These are phyloP conservation scores for Boletellus sp. DNA, from an alignment of 768 basidiomycete species.

Conservation along the genomic window DNA sequence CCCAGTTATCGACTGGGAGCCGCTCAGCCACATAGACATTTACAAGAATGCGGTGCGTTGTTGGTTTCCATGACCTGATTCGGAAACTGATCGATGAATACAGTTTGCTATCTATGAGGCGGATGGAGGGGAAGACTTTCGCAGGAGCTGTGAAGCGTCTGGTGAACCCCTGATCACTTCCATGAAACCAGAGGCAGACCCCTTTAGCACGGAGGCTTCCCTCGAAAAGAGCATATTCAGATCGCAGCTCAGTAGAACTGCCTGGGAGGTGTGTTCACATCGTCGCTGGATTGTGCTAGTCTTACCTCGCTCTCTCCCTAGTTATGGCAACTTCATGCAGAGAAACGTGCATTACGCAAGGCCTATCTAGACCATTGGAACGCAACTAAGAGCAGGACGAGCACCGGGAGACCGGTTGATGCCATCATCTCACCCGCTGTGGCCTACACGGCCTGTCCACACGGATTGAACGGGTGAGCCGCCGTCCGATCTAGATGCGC, in stretches of 20 bases:
- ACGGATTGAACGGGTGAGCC: constrained; percentile 40
- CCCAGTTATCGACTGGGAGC: constrained; percentile 63
- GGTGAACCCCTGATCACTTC: constrained; percentile 43
- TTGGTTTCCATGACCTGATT: not conserved
- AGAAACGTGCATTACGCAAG: constrained; percentile 39
- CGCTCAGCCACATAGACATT: constrained; percentile 45
- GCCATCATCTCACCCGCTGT: constrained; percentile 47
- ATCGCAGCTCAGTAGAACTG: constrained; percentile 35
- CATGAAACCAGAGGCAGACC: constrained; percentile 34
- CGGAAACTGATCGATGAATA: constrained; percentile 3
- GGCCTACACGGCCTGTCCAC: constrained; percentile 42
- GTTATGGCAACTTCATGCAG: constrained; percentile 47
- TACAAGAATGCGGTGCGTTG: constrained; percentile 22
- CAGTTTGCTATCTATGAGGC: constrained; percentile 38
- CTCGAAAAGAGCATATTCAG: constrained; percentile 46
- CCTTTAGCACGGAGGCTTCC: constrained; percentile 42
- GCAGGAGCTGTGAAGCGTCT: constrained; percentile 32
- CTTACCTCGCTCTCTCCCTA: constrained; percentile 6
- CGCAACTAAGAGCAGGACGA: constrained; percentile 38
- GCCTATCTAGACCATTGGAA: constrained; percentile 49
- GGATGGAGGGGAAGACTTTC: constrained; percentile 41
- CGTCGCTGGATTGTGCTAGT: not conserved
- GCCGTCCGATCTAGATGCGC: not conserved
- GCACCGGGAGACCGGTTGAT: constrained; percentile 50
- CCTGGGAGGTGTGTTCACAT: constrained; percentile 38